Evolutionary conservation across 2,329 filamentous ascomycete genomes (phyloP).

Genomic region (Colletotrichum sp.): DNA sequence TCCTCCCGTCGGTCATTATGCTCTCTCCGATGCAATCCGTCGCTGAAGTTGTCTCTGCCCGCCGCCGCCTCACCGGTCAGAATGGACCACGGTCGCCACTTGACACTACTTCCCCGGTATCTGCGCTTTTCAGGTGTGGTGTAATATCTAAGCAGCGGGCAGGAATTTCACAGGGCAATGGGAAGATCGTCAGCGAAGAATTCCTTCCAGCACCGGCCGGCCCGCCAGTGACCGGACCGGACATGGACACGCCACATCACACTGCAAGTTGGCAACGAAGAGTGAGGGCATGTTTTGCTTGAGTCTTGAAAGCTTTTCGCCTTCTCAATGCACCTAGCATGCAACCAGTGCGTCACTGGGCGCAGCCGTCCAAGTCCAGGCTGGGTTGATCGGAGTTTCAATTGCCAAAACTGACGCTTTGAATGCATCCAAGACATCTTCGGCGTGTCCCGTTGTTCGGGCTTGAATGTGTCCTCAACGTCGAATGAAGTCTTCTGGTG

Average conservation of each 20-base stretch:
- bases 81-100: background rate
- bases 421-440: background rate
- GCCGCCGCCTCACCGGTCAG: background rate
- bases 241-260: constrained; percentile 2
- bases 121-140: background rate
- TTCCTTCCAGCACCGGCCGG: background rate
- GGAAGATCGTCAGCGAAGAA: background rate
- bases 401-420: constrained; percentile 14
- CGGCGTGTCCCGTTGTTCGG: background rate
- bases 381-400: constrained; percentile 6
- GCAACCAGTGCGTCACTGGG: constrained; percentile 15
- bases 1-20: background rate
- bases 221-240: background rate
- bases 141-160: background rate
- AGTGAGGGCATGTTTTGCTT: background rate
- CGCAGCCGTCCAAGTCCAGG: background rate
- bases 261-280: background rate
- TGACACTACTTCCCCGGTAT: background rate
- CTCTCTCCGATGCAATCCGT: background rate
- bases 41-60: background rate
- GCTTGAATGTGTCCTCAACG: background rate
- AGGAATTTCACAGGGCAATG: background rate
- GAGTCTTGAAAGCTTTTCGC: background rate
- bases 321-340: background rate
- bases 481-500: background rate